Evolutionary conservation across 1,284 basidiomycete species (phyloP), one percentile per base, ranked within the genome.

Genomic region (Marasmius fiardii): DNA sequence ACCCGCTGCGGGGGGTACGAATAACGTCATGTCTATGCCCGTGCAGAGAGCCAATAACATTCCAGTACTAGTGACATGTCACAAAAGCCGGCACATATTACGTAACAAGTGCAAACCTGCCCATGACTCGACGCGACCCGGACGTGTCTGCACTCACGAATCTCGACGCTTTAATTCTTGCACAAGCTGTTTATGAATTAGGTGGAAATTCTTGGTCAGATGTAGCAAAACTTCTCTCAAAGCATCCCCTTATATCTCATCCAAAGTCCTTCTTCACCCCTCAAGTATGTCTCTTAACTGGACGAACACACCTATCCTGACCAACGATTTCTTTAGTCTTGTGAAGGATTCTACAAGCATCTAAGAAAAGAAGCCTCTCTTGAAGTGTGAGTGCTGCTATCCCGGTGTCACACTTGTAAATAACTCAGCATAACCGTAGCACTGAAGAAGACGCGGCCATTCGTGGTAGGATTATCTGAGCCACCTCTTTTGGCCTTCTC

Each of bases 161-260:
- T 57, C 68, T 86, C 43, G 89, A 92, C 69, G 72, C 78, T 47
- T 85, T 95, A 52, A 71, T 95, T 34, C 80, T 95, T 51, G 82
- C 92, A 2, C 93, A 95, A 71, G 87, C 91, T 0, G 86, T 92
- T 39, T 91, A 90, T 70, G 90, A 94, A 67, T 77, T 87, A 57
- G 93, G 93, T n/a, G 79, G 86, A 26, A 73, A 81, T 48, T 72
- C 81, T n/a, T 94, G 92, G 92, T 63, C 76, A 35, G 70, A 76
- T 10, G 82, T 94, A n/a, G 79, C 88, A 28, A 79, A 79, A 53
- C 62, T 90, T 2, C 78, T 95, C 23, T 72, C 78, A 21, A 81
- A 80, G 35, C 89, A 92, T 60, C 83, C 89, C 12, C 73, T 91
- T 8, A 71, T 89, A 37, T 72, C 75, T 2, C 80, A 83, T 47